Evolutionary conservation across 768 basidiomycete genomes (phyloP).

Genomic region (Coprinopsis sp.): DNA sequence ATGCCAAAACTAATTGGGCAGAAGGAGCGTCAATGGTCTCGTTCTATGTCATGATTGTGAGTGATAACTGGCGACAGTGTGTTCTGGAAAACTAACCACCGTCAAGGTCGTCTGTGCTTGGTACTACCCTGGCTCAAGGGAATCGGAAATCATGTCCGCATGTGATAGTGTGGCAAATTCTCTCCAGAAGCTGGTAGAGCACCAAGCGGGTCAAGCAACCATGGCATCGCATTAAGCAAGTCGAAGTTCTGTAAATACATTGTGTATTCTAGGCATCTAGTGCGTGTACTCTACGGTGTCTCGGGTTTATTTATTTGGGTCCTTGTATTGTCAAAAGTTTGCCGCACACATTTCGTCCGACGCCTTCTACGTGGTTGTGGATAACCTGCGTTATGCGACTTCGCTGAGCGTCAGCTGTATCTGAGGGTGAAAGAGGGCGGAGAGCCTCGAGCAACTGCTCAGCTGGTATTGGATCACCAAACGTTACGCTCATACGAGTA

Average conservation of each 20-base stretch:
- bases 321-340: constrained; percentile 8
- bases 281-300: neutral
- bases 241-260: too few species aligned
- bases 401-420: constrained; percentile 6
- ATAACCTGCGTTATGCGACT: constrained; percentile 51
- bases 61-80: constrained; percentile 11
- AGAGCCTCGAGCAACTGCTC: constrained; percentile 17
- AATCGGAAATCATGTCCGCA: constrained; percentile 34
- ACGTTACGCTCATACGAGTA: constrained; percentile 64
- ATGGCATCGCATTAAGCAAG: too few species aligned
- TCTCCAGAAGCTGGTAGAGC: constrained; percentile 1
- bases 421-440: neutral
- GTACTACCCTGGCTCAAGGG: constrained; percentile 59
- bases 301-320: constrained; percentile 1
- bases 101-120: constrained; percentile 57
- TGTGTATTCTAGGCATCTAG: neutral
- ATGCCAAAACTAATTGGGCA: constrained; percentile 76
- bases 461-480: constrained; percentile 67
- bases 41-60: constrained; percentile 65
- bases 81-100: neutral
- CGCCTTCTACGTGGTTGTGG: constrained; percentile 46
- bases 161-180: neutral
- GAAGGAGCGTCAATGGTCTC: constrained; percentile 64
- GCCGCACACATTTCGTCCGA: constrained; percentile 50
- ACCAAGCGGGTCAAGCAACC: neutral